Evolutionary conservation across 106 monocot species (phyloP).

Genomic region (Dendrobium nobile): DNA sequence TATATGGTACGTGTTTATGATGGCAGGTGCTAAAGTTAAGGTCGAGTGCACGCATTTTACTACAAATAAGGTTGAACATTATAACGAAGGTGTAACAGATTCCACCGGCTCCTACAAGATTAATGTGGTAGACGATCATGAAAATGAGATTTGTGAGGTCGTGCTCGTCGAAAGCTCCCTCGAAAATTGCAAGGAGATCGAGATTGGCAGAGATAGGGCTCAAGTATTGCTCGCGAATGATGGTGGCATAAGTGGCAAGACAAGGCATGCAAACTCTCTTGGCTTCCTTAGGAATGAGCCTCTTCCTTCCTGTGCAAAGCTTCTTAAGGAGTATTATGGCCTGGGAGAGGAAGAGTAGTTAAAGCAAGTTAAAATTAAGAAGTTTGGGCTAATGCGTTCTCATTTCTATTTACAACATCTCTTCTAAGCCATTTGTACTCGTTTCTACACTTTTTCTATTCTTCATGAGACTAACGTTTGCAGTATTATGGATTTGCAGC

Average conservation of each 20-base stretch:
- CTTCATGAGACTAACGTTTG: no score
- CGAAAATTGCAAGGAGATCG: conserved; percentile 8
- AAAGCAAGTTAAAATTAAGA: no score
- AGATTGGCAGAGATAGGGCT: not conserved
- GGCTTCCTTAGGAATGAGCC: conserved; percentile 12
- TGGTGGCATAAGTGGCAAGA: not conserved
- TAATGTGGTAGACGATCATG: not conserved
- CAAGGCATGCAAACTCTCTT: conserved; percentile 7
- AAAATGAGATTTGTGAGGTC: conserved; percentile 11
- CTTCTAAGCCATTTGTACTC: not conserved
- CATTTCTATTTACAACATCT: no score
- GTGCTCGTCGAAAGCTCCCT: conserved; percentile 6
- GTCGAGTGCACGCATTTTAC: conserved; percentile 1
- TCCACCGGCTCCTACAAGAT: conserved; percentile 3
- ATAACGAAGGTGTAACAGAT: not conserved
- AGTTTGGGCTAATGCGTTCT: no score
- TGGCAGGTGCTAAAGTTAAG: conserved; percentile 5
- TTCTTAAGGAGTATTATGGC: conserved; percentile 7
- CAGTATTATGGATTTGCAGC: no score
- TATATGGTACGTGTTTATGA: not conserved
- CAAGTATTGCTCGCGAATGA: not conserved
- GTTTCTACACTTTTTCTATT: no score
- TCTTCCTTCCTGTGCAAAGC: not conserved
- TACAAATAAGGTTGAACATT: not conserved
- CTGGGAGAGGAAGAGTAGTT: not conserved